These are phyloP conservation scores for Dryadomyces quercus-mongolicae DNA, from an alignment of 2,329 filamentous ascomycete species.

Conservation along the genomic window DNA sequence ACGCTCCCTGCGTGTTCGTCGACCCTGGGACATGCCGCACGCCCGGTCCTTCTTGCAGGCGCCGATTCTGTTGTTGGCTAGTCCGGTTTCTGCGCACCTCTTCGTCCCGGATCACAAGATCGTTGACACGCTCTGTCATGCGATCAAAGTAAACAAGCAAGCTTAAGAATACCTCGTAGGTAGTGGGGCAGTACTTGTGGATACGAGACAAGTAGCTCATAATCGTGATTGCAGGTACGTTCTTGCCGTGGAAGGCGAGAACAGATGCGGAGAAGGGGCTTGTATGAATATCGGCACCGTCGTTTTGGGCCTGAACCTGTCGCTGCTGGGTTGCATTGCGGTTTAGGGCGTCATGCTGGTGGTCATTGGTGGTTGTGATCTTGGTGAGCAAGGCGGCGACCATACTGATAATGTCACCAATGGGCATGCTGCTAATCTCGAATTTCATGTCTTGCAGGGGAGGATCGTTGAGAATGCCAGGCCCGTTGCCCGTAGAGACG, in stretches of 20 bases:
- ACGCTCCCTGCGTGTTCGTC: not conserved
- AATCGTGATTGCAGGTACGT: conserved; percentile 93
- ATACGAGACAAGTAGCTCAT: conserved; percentile 91
- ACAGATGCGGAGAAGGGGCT: conserved; percentile 53
- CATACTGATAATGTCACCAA: conserved; percentile 97
- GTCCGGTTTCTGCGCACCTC: conserved; percentile 26
- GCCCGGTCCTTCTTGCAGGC: not conserved
- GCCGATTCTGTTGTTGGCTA: conserved; percentile 7
- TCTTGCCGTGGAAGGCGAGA: conserved; percentile 94
- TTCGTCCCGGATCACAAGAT: conserved; percentile 58
- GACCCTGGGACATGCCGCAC: not conserved
- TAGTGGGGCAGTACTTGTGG: conserved; percentile 97
- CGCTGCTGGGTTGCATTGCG: conserved; percentile 50
- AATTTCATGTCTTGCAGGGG: conserved; percentile 54
- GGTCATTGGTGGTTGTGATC: conserved; percentile 92
- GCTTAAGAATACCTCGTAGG: conserved; percentile 94
- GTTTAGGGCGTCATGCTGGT: conserved; percentile 84
- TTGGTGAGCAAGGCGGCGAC: conserved; percentile 92
- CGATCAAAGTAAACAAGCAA: conserved; percentile 95
- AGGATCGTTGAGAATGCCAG: conserved; percentile 37
- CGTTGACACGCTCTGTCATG: conserved; percentile 94
- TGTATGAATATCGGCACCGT: conserved; percentile 45
- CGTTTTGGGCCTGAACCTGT: conserved; percentile 30
- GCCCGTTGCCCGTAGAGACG: conserved; percentile 40
- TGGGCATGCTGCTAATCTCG: conserved; percentile 96